phyloP scores from a whole-genome alignment of 106 monocot species.

The Dioscorea zingiberensis region DNA sequence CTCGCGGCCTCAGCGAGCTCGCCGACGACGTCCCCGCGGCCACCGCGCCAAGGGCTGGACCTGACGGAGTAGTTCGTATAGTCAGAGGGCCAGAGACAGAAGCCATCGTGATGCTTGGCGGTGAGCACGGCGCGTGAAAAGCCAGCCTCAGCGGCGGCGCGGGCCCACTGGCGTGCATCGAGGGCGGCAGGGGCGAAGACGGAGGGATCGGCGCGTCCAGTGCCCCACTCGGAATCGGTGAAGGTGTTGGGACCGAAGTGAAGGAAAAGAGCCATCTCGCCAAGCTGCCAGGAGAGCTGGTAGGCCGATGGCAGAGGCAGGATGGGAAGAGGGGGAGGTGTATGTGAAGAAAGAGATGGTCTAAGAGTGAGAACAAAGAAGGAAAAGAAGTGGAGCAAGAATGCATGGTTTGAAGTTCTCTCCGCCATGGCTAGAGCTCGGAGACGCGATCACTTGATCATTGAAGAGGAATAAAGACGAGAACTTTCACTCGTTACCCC shows the following conservation, averaged over 20 bases:
- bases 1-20: constrained; percentile 60
- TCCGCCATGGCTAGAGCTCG: too few species aligned
- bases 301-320: constrained; percentile 57
- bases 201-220: constrained; percentile 54
- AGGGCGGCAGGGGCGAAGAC: constrained; percentile 56
- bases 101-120: constrained; percentile 96
- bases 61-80: constrained; percentile 85
- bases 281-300: constrained; percentile 76
- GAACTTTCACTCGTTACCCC: too few species aligned
- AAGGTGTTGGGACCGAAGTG: constrained; percentile 98
- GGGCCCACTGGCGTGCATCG: constrained; percentile 76
- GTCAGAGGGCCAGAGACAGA: constrained; percentile 92
- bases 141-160: constrained; percentile 41
- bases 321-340: constrained; percentile 77
- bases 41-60: constrained; percentile 48
- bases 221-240: constrained; percentile 94
- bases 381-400: too few species aligned
- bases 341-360: too few species aligned
- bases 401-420: too few species aligned
- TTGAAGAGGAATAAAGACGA: too few species aligned
- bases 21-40: constrained; percentile 67
- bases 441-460: not conserved
- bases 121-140: constrained; percentile 74
- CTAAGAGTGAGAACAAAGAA: too few species aligned
- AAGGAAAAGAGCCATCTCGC: constrained; percentile 90